Evolutionary conservation across 306 rosid genomes (phyloP).

Genomic region (Fragaria nilgerrensis): DNA sequence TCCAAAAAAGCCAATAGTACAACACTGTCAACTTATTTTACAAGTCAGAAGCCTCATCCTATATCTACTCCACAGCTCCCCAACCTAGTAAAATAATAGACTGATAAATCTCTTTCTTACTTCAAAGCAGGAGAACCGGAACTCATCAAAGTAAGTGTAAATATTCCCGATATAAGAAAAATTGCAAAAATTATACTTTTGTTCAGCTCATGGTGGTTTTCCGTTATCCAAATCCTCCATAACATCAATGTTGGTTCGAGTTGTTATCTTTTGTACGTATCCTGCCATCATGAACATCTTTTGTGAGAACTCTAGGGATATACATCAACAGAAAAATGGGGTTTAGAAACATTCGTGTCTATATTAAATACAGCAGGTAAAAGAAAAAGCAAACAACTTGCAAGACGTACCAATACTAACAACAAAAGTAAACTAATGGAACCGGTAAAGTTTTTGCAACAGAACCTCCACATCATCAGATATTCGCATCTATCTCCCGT

Average conservation of each 20-base stretch:
- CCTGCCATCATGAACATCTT: conserved; percentile 51
- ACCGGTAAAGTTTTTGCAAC: conserved; percentile 6
- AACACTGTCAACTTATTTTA: not conserved
- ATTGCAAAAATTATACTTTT: conserved; percentile 6
- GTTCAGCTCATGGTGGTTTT: conserved; percentile 48
- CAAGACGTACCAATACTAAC: not conserved
- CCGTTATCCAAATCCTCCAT: conserved; percentile 89
- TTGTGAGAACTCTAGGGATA: conserved; percentile 7
- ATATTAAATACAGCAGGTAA: not conserved
- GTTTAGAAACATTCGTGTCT: not conserved
- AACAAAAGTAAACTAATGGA: conserved; percentile 8
- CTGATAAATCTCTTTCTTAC: not conserved
- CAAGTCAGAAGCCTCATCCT: not conserved
- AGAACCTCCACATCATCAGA: conserved; percentile 19
- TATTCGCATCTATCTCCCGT: not conserved
- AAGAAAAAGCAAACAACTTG: not conserved
- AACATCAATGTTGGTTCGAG: conserved; percentile 77
- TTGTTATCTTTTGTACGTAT: conserved; percentile 92
- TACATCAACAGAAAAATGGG: not conserved
- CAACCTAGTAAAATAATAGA: not conserved
- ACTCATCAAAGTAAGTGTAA: conserved; percentile 37
- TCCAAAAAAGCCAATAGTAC: not conserved
- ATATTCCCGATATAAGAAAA: conserved; percentile 24
- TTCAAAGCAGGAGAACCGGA: conserved; percentile 26
- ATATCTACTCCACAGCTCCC: not conserved